Evolutionary conservation across 805 yeast species (phyloP), one percentile per base, ranked within the genome.

Genomic region (Pichia paraexigua): DNA sequence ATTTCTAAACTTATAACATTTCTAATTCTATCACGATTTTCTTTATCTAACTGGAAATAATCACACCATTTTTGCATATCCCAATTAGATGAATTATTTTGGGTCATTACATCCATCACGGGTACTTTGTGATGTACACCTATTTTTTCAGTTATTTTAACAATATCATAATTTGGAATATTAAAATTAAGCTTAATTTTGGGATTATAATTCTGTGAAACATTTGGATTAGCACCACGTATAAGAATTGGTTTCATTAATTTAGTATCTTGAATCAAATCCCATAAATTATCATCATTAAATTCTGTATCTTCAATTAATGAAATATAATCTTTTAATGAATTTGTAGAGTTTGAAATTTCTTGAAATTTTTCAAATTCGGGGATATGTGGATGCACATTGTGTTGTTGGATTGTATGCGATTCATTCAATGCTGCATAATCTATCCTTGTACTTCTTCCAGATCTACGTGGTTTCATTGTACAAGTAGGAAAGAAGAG

Each of bases 81-180:
- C 96, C 96, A 89, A 13, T 76, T 75, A 0, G 83, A 80, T 13
- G 72, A 61, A 40, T 80, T 76, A 50, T 84, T 83, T 60, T 90
- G 97, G 0, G 95, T 83, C 22, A 85, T 72, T 4, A 88, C 95
- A 63, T 90, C 96, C 92, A 90, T 87, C 1, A 90, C 96, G 50
- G 87, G 95, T 1, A 90, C 76, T 1, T 75, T 76, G 5, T 69
- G 68, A 40, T 82, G 85, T 5, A 68, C 76, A 0, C 96, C 96
- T 27, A 88, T 75, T 13, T 72, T 61, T 6, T 75, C 74, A 0
- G 84, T 71, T 0, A 87, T 74, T 53, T 78, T 70, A 43, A 76
- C 72, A 7, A 87, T 81, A 9, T 80, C 74, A 41, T 87, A 69
- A 8, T 61, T 59, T 0, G 95, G 95, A n/a, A 68, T 65, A 20